Evolutionary conservation across 768 basidiomycete species (phyloP).

Genomic region (Sutorius australiensis): DNA sequence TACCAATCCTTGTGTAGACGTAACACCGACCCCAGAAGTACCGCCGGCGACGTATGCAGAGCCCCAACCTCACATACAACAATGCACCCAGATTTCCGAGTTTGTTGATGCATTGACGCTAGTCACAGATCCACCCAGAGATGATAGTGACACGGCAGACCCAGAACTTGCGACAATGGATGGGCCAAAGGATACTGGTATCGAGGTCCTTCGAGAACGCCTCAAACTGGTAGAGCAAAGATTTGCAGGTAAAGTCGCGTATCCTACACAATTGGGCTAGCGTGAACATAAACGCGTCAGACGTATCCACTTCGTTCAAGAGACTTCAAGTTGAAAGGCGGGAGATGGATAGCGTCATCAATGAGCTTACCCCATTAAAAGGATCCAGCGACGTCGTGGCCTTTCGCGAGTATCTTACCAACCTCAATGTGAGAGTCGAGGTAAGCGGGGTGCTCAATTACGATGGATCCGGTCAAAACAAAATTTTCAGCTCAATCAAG

Average conservation of each 20-base stretch:
- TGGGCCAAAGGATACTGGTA: constrained; percentile 21
- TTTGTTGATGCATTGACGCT: neutral
- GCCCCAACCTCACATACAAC: neutral
- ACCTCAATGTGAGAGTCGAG: constrained; percentile 62
- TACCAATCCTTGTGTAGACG: neutral
- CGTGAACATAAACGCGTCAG: constrained; percentile 36
- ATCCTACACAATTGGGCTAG: neutral
- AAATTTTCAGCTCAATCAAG: constrained; percentile 53
- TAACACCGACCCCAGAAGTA: neutral
- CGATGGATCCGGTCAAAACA: neutral
- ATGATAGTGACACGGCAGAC: neutral
- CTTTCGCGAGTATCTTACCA: constrained; percentile 70
- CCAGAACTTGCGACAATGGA: neutral
- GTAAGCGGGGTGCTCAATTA: constrained; percentile 38
- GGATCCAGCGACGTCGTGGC: constrained; percentile 60
- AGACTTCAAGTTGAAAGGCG: constrained; percentile 68
- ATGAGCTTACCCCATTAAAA: constrained; percentile 67
- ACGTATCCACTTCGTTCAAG: constrained; percentile 76
- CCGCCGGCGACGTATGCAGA: neutral
- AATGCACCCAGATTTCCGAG: neutral
- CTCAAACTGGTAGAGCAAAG: constrained; percentile 71
- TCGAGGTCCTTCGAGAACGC: constrained; percentile 62
- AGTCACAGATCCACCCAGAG: neutral
- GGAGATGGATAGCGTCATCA: constrained; percentile 64
- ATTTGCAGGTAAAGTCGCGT: constrained; percentile 54